Conservation (phyloP, 202 grass and related monocot species). For the Hordeum pubiflorum region DNA sequence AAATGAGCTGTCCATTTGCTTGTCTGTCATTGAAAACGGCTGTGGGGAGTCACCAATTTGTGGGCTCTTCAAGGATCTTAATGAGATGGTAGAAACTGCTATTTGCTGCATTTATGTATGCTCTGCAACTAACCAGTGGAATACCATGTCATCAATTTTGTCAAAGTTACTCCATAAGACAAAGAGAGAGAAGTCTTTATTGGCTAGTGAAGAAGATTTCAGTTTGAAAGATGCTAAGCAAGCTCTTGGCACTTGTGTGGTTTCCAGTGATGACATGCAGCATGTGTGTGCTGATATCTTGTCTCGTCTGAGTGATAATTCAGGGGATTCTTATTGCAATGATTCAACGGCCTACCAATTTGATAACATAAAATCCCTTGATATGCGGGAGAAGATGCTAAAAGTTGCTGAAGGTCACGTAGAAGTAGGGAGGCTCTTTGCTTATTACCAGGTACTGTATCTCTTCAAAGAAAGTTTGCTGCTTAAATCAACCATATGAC, state of each 20-base stretch:
- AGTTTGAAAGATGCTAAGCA: constrained; percentile 44
- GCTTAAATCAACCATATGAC: neutral
- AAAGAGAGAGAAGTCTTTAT: constrained; percentile 48
- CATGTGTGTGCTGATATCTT: constrained; percentile 37
- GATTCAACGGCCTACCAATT: neutral
- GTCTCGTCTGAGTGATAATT: constrained; percentile 22
- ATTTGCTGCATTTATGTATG: constrained; percentile 81
- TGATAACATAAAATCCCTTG: constrained; percentile 41
- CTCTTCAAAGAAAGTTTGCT: constrained; percentile 5
- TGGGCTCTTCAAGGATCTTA: constrained; percentile 71
- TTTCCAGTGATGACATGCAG: constrained; percentile 45
- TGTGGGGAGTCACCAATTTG: constrained; percentile 65
- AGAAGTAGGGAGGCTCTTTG: constrained; percentile 84
- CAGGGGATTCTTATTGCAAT: constrained; percentile 31
- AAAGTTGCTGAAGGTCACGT: constrained; percentile 89
- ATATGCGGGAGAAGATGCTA: constrained; percentile 59
- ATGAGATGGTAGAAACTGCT: constrained; percentile 68
- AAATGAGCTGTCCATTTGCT: constrained; percentile 65
- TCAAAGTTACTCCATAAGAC: constrained; percentile 61
- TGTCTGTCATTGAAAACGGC: constrained; percentile 73
- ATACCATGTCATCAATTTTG: constrained; percentile 81
- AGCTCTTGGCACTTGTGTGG: constrained; percentile 29
- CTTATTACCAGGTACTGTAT: constrained; percentile 82
- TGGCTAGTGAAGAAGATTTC: constrained; percentile 34
- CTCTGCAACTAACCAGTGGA: constrained; percentile 79